Base-by-base conservation (phyloP, 495 filamentous ascomycete genomes). In the Lasiosphaeria ovina region DNA sequence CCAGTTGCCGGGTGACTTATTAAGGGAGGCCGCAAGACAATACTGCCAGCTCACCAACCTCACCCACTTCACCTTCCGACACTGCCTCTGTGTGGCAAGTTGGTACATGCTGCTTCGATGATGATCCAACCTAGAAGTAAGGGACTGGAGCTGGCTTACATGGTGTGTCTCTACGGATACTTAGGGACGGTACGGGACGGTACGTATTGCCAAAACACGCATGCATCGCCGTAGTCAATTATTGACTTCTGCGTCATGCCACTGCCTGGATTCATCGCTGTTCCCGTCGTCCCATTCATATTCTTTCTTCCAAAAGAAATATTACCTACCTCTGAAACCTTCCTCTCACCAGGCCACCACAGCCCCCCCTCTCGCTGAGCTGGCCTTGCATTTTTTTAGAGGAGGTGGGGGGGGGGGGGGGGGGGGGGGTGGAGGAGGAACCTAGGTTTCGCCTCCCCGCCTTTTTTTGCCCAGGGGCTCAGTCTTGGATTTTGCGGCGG, bases 301-400 rank as follows among this genome's bases (percentile, higher is more conserved):
- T 24, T 24, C 24, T 24, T 24, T 24, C 24, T 24, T 24, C 24
- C 24, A 24, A 24, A 24, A 24, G 24, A 24, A 24, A 24, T 24
- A 24, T 24, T 2, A 24, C 24, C 24, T 24, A 24, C 24, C 57
- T 60, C 57, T 50, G 51, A 50, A 55, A 38, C 36, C 17, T 32
- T 49, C 35, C 51, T 14, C 42, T 36, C 16, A 6, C 52, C 11
- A 24, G 24, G 11, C 45, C 34, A 34, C 17, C 38, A 47, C 62
- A 60, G 57, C 35, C 42, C 63, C 63, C 66, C 61, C 67, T 65
- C 63, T 67, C 54, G 60, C 63, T 73, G 71, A 62, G 71, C 61
- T 74, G 71, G 66, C 71, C 66, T 67, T 72, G 69, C 71, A 74
- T 68, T 53, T 63, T 54, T 63, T 58, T 58, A 24, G 24, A 24